Conservation (phyloP, 331 rosid genomes). For the Rhamnella rubrinervis region DNA sequence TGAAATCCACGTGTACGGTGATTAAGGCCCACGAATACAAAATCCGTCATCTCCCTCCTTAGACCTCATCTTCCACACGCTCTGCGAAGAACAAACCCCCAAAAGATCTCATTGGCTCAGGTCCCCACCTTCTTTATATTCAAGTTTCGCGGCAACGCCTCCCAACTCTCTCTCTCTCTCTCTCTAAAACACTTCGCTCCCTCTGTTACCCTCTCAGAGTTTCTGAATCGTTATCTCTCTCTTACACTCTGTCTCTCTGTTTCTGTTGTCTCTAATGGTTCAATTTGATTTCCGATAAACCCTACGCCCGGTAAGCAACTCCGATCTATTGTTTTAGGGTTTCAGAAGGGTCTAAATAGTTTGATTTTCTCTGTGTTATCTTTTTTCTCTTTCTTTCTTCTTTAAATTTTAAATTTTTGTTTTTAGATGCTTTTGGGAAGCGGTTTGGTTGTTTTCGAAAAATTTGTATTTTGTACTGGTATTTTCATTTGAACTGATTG, state of each 20-base stretch:
- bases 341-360: constrained; percentile 11
- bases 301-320: constrained; percentile 39
- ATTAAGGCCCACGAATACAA: not conserved
- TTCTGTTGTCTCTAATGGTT: constrained; percentile 19
- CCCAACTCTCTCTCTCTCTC: constrained; percentile 16
- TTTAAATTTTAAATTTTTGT: not conserved
- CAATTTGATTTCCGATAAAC: constrained; percentile 33
- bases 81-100: constrained; percentile 2
- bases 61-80: constrained; percentile 33
- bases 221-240: constrained; percentile 18
- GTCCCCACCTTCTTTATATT: constrained; percentile 30
- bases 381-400: not conserved
- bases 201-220: constrained; percentile 12
- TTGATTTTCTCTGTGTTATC: constrained; percentile 2
- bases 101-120: constrained; percentile 26
- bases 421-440: not conserved
- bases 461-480: not conserved
- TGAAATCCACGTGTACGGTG: constrained; percentile 27
- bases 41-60: constrained; percentile 44
- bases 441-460: constrained; percentile 1
- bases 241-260: not conserved
- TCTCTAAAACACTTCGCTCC: not conserved
- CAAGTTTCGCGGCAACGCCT: constrained; percentile 88
- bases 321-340: constrained; percentile 65
- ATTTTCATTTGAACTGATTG: not conserved